Evolutionary conservation across 768 basidiomycete species (phyloP).

Genomic region (Mycena crocata): DNA sequence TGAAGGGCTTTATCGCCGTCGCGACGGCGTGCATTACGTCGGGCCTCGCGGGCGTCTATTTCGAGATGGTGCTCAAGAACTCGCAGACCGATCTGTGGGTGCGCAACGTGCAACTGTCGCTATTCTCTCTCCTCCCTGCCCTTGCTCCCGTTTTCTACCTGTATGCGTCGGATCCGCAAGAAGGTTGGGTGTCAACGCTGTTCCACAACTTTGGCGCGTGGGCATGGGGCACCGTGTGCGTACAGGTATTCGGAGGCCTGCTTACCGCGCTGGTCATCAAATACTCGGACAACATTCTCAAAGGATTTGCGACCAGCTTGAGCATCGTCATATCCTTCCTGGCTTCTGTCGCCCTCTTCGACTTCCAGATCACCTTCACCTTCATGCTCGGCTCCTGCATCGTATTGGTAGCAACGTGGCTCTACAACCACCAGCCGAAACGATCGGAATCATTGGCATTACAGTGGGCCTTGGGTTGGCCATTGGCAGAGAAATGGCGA

Average conservation of each 20-base stretch:
- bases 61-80: slow-evolving; percentile 96
- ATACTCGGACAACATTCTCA: slow-evolving; percentile 91
- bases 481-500: slow-evolving; percentile 39
- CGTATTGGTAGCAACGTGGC: slow-evolving; percentile 90
- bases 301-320: slow-evolving; percentile 95
- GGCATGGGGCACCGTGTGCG: slow-evolving; percentile 91
- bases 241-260: slow-evolving; percentile 92
- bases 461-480: slow-evolving; percentile 34
- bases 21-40: slow-evolving; percentile 93
- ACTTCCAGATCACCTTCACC: slow-evolving; percentile 86
- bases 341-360: slow-evolving; percentile 90
- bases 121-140: slow-evolving; percentile 94
- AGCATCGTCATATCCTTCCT: slow-evolving; percentile 96
- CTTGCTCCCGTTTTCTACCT: slow-evolving; percentile 79
- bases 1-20: slow-evolving; percentile 92
- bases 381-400: slow-evolving; percentile 87
- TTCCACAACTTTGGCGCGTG: slow-evolving; percentile 90
- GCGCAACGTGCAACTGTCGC: slow-evolving; percentile 94
- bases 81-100: slow-evolving; percentile 94
- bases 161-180: slow-evolving; percentile 47
- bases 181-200: slow-evolving; percentile 60
- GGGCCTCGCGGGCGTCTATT: slow-evolving; percentile 96
- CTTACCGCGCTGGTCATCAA: slow-evolving; percentile 95
- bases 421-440: slow-evolving; percentile 82
- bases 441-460: slow-evolving; percentile 37